phyloP scores from a whole-genome alignment of 2,329 filamentous ascomycete genomes.

The Plenodomus lindquistii region DNA sequence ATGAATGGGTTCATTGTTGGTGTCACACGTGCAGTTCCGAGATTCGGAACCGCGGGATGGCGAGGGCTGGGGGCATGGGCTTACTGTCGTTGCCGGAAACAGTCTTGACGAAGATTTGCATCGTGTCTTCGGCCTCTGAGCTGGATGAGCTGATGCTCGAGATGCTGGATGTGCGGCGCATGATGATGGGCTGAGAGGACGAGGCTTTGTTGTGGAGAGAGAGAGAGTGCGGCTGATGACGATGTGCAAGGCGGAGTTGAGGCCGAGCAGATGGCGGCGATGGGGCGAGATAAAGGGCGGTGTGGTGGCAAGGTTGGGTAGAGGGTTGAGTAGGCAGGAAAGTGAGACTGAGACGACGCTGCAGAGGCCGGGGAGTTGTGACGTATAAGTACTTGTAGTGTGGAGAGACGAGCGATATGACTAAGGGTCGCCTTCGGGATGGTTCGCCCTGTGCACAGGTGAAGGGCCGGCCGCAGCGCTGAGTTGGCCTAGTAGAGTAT shows the following conservation, averaged over 20 bases:
- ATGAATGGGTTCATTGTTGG: neutral
- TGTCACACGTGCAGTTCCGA: conserved; percentile 9
- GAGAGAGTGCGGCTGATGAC: neutral
- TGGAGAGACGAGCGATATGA: conserved; percentile 3
- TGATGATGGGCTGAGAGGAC: conserved; percentile 22
- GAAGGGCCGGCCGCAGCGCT: neutral
- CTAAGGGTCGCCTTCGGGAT: conserved; percentile 5
- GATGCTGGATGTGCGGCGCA: conserved; percentile 46
- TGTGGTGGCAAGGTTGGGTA: neutral
- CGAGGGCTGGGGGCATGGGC: conserved; percentile 24
- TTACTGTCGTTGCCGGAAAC: conserved; percentile 59
- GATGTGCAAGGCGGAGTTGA: neutral
- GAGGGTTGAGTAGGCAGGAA: neutral
- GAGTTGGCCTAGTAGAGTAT: too few relatives aligned
- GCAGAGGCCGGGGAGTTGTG: neutral
- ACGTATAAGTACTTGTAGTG: conserved; percentile 3
- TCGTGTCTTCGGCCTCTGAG: conserved; percentile 55
- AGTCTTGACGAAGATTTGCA: conserved; percentile 66
- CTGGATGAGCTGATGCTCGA: conserved; percentile 48
- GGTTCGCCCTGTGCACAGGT: conserved; percentile 1
- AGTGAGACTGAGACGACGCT: conserved; percentile 2
- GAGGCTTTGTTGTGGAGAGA: conserved; percentile 2
- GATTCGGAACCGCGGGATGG: conserved; percentile 17
- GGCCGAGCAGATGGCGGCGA: conserved; percentile 6
- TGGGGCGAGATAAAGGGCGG: conserved; percentile 12